phyloP scores from a whole-genome alignment of 2,329 filamentous ascomycete genomes.

The Colletotrichum siamense region DNA sequence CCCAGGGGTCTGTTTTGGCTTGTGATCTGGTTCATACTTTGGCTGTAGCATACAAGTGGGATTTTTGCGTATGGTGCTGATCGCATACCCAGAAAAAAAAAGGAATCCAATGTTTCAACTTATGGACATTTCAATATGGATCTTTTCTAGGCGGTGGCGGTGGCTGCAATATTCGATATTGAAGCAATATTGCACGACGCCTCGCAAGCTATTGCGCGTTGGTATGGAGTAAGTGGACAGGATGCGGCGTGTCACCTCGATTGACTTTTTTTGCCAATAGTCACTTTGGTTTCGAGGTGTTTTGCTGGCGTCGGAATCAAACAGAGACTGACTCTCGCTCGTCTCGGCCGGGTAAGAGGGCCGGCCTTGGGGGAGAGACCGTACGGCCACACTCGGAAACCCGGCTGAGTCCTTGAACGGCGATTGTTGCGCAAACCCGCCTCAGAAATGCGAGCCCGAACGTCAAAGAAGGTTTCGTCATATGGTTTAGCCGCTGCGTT shows the following conservation, averaged over 20 bases:
- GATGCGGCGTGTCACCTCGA: not conserved
- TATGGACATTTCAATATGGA: not conserved
- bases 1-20: conserved; percentile 15
- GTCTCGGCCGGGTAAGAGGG: not conserved
- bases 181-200: not conserved
- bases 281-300: not conserved
- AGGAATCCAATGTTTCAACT: not conserved
- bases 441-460: not conserved
- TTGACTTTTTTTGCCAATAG: not conserved
- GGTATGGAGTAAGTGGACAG: not conserved
- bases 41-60: conserved; percentile 2
- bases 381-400: not conserved
- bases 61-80: not conserved
- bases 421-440: not conserved
- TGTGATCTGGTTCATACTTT: not conserved
- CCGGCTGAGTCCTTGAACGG: not conserved
- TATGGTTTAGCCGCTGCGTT: not conserved
- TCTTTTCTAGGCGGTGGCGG: not conserved
- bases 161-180: not conserved
- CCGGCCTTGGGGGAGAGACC: not conserved
- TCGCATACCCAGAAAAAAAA: not conserved
- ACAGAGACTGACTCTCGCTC: not conserved
- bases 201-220: not conserved
- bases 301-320: not conserved
- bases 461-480: not conserved